phyloP scores from a whole-genome alignment of 2,329 filamentous ascomycete species.

The Pseudogymnoascus sp. region DNA sequence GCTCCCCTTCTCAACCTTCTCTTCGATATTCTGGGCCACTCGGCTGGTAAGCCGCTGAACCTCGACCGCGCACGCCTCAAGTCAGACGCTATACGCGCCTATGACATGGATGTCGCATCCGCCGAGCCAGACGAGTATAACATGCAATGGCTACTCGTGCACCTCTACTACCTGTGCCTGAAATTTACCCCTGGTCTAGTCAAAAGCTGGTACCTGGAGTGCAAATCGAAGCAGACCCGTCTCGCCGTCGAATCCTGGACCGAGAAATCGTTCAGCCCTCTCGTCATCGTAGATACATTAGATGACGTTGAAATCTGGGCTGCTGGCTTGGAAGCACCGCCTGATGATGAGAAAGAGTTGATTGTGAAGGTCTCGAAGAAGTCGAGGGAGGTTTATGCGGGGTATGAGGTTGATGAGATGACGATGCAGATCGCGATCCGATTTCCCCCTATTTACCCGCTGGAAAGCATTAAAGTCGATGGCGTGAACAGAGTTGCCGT shows the following conservation, averaged over 20 bases:
- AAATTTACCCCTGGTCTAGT: conserved; percentile 70
- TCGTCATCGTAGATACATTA: conserved; percentile 57
- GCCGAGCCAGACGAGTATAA: conserved; percentile 60
- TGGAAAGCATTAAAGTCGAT: conserved; percentile 67
- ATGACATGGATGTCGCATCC: conserved; percentile 43
- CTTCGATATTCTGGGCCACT: conserved; percentile 78
- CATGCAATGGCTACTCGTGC: conserved; percentile 73
- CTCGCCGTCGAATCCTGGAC: conserved; percentile 79
- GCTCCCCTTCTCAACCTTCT: conserved; percentile 65
- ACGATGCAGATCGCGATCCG: conserved; percentile 74
- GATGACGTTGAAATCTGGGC: conserved; percentile 63
- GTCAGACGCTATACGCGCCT: conserved; percentile 44
- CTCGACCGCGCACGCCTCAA: conserved; percentile 60
- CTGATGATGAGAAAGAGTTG: conserved; percentile 46
- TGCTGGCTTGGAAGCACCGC: conserved; percentile 39
- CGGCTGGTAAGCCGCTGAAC: conserved; percentile 62
- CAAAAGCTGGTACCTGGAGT: conserved; percentile 76
- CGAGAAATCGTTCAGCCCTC: conserved; percentile 68
- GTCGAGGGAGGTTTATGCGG: conserved; percentile 69
- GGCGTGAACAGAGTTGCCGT: conserved; percentile 79
- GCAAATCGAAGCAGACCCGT: conserved; percentile 71
- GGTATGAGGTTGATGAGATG: conserved; percentile 82
- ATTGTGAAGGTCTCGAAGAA: conserved; percentile 62
- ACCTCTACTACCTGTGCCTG: conserved; percentile 77
- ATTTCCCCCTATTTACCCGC: conserved; percentile 73